Evolutionary conservation across 2,329 filamentous ascomycete species (phyloP), one percentile per base, ranked within the genome.

Genomic region (Stromatinia cepivora): DNA sequence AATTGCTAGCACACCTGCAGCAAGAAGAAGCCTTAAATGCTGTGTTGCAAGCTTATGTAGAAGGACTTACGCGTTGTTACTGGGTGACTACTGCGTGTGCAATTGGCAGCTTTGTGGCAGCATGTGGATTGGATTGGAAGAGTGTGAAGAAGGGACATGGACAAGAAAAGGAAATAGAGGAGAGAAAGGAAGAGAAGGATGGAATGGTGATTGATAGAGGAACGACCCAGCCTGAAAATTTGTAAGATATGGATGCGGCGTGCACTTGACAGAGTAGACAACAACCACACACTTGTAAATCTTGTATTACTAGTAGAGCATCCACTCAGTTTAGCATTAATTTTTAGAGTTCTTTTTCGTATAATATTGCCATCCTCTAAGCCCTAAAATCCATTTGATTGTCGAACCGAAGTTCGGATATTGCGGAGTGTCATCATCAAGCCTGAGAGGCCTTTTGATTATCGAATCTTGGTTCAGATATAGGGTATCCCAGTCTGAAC

Each of bases 1-100:
- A 79, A 36, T 81, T 86, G 1, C 79, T 87, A 28, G 76, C 74
- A 42, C 69, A 75, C 8, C 77, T 85, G 75, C 75, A 79, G 17
- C 81, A 81, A 53, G 74, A 80, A n/a, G 80, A 82, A 45, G 79
- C 80, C 7, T 76, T 83, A 1, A 77, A 80, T 7, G 75, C 77
- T 1, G 84, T 89, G 31, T 78, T 87, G 25, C 63, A 76, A 1
- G 85, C 84, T 0, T 89, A 89, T 79, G 88, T 88, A 71, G 72
- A 86, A 28, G 85, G 84, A 0, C 75, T 88, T 72, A 80, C 82
- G 25, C 77, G 85, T 61, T 82, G 83, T 0, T 88, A 82, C 71
- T 87, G 84, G 73, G 84, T 87, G 67, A 82, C 84, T 0, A 79
- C 84, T 0, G 84, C 81, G 0, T 84, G 82, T 71, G 83, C 84